Base-by-base conservation (phyloP, 176 grass and related monocot species). In the Poa annua region DNA sequence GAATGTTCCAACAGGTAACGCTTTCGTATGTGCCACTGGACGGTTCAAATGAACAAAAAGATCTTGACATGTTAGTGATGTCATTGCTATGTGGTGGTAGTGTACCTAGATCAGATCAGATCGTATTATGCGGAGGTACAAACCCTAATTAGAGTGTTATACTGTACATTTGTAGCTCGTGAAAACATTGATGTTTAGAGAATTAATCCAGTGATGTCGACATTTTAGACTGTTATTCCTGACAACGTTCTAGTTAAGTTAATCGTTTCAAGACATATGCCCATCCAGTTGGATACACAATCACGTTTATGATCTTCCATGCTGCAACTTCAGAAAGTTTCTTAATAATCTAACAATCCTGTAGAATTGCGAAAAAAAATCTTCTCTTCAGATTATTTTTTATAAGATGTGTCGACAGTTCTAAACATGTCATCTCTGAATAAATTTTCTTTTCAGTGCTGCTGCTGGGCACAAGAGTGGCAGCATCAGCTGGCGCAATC, bases 1-100 rank as follows among this genome's bases (percentile, higher is more conserved):
- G 17, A 99, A 99, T 66, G 96, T 99, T 41, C 96, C 96, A 62
- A 99, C 96, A 74, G 96, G 96, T 98, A 88, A 32, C 16, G 63
- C 9, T 50, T 47, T 34, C 11, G 13, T 71, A 20, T 71, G 39
- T 42, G 39, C 39, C 16, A 21, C 9, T 25, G 20, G 39, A 39
- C 15, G 21, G 50, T 44, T 51, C 11, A 50, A 21, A 14, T 49
- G 51, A 42, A 47, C 5, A 22, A 15, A 13, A 78, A 25, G 9
- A 36, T 49, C 8, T n/a, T 49, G 22, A 11, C 9, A 65, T 34
- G 21, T 74, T 50, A 48, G 24, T 48, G n/a, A 14, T 39, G 32
- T 45, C 36, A 59, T 57, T 59, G 34, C 26, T 82, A 68, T 57
- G 50, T 13, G 35, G 57, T 67, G 59, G 56, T 11, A 81, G 20